Percentiles rank a stretch among this genome's conserved stretches.
phyloP scores from a whole-genome alignment of 2,329 filamentous ascomycete species.

The Arthrobotrys musiformis region DNA sequence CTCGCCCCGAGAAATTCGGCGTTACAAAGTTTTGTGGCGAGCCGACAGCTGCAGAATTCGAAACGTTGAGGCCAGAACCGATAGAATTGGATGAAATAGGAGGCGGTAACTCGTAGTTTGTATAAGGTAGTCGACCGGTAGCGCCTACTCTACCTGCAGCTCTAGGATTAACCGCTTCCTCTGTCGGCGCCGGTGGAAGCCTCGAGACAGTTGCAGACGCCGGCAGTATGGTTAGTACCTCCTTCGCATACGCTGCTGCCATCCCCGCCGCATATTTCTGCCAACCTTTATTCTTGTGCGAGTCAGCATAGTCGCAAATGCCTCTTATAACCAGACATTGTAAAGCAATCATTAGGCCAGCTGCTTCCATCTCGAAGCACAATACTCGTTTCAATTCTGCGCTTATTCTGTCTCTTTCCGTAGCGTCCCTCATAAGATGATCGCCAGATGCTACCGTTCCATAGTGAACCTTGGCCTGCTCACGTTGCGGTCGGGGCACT shows the following conservation, averaged over 20 bases:
- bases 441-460: background rate
- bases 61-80: no score
- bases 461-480: background rate
- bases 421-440: background rate
- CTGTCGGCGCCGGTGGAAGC: no score
- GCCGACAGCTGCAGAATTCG: no score
- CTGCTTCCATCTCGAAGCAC: constrained; percentile 17
- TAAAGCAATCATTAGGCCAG: background rate
- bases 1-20: no score
- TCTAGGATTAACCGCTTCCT: no score
- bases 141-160: no score
- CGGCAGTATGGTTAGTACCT: background rate
- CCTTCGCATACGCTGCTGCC: constrained; percentile 19
- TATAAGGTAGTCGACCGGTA: no score
- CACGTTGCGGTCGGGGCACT: background rate
- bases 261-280: constrained; percentile 12
- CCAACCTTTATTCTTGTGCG: constrained; percentile 11
- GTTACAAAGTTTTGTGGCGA: no score
- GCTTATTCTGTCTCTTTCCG: constrained; percentile 16
- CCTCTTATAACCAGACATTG: constrained; percentile 17
- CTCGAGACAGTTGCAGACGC: no score
- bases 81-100: no score
- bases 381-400: background rate
- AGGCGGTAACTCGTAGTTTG: no score
- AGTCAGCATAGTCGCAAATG: constrained; percentile 24